phyloP scores from a whole-genome alignment of 768 basidiomycete genomes.

The Amanita thiersii region DNA sequence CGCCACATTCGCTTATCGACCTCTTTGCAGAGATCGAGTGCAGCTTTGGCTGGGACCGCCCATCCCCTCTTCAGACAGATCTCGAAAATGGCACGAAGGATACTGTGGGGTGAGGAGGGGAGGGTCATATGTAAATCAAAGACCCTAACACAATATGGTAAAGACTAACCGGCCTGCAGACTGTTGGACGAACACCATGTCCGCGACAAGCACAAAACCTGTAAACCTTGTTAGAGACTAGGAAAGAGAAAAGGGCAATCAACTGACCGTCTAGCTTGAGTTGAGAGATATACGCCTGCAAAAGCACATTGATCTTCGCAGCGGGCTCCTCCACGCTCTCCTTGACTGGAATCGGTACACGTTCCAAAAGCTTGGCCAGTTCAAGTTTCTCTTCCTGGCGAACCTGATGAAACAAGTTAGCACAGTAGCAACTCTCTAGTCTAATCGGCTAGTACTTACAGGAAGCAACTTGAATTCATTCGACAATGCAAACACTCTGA shows the following conservation, averaged over 20 bases:
- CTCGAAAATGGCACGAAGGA: slow-evolving; percentile 94
- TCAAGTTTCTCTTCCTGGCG: slow-evolving; percentile 68
- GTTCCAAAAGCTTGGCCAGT: slow-evolving; percentile 80
- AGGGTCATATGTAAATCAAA: background rate
- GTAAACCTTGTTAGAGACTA: background rate
- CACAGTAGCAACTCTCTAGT: slow-evolving; percentile 24
- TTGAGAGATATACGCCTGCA: slow-evolving; percentile 92
- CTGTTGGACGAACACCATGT: slow-evolving; percentile 96
- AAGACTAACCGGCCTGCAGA: slow-evolving; percentile 77
- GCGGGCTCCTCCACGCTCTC: slow-evolving; percentile 94
- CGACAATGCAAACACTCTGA: slow-evolving; percentile 90
- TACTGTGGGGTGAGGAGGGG: slow-evolving; percentile 31
- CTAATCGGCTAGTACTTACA: slow-evolving; percentile 56
- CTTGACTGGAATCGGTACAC: slow-evolving; percentile 96
- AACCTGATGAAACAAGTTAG: background rate
- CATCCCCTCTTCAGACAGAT: slow-evolving; percentile 98
- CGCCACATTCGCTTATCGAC: slow-evolving; percentile 91
- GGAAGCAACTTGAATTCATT: slow-evolving; percentile 94
- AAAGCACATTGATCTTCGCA: slow-evolving; percentile 93
- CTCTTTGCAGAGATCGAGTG: slow-evolving; percentile 94
- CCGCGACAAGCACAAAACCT: slow-evolving; percentile 81
- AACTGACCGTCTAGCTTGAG: slow-evolving; percentile 78
- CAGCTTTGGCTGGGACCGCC: slow-evolving; percentile 88
- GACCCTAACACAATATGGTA: no score
- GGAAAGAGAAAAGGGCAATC: background rate